phyloP scores from a whole-genome alignment of 2,329 filamentous ascomycete genomes.

The Calonectria leucothoes region DNA sequence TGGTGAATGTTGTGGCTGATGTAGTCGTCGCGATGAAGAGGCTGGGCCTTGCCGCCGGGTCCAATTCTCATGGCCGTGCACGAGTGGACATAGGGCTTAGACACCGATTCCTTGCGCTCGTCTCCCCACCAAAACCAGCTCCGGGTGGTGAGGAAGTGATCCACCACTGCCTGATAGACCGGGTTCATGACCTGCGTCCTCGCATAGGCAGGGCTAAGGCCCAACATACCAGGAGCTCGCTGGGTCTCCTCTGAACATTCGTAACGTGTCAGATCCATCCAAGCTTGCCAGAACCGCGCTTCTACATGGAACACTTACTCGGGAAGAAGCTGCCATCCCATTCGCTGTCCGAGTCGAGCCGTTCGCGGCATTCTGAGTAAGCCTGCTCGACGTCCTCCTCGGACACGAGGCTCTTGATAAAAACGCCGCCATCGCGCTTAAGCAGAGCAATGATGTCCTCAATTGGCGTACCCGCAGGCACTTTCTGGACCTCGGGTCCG shows the following conservation, averaged over 20 bases:
- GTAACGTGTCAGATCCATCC: not conserved
- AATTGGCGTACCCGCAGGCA: not conserved
- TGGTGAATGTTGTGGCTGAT: slow-evolving; percentile 26
- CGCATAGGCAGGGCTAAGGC: slow-evolving; percentile 28
- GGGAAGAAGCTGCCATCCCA: slow-evolving; percentile 17
- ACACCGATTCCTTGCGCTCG: slow-evolving; percentile 26
- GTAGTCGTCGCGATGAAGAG: slow-evolving; percentile 33
- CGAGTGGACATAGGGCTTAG: slow-evolving; percentile 30
- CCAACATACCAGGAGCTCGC: slow-evolving; percentile 22
- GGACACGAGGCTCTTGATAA: not conserved
- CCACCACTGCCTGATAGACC: slow-evolving; percentile 22
- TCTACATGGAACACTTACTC: not conserved
- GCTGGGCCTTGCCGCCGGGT: too few species aligned
- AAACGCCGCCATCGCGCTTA: slow-evolving; percentile 12
- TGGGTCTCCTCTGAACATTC: slow-evolving; percentile 20
- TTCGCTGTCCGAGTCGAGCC: not conserved
- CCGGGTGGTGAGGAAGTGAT: slow-evolving; percentile 31
- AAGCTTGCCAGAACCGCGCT: not conserved
- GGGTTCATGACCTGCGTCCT: slow-evolving; percentile 29
- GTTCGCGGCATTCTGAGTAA: not conserved
- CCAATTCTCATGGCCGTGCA: slow-evolving; percentile 29
- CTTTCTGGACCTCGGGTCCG: slow-evolving; percentile 10
- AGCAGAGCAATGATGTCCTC: slow-evolving; percentile 1
- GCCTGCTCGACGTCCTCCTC: not conserved
- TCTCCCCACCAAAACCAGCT: slow-evolving; percentile 33